Base-by-base conservation (phyloP, 208 protist species). In the Crithidia thermophila region DNA sequence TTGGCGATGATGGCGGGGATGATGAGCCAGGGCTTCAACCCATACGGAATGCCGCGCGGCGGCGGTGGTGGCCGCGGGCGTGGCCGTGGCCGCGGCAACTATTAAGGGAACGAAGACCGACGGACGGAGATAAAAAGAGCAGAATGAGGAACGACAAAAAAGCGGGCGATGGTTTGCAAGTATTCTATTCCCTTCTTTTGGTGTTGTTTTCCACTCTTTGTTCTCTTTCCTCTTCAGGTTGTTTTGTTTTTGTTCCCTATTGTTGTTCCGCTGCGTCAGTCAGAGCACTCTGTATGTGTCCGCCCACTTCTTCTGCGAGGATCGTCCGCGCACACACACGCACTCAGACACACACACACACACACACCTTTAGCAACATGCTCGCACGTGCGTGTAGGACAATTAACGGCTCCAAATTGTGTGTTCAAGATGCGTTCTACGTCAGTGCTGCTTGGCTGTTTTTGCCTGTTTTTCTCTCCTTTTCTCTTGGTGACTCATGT, bases 1-100 rank as follows among this genome's bases (percentile, higher is more conserved):
- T 66, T 94, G 75, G 84, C 82, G 9, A 91, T 94, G 86, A 85
- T 96, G 80, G 87, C 85, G 3, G 82, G 77, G 0, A 93, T 95
- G 87, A 93, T 95, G 85, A 82, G 58, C 25, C 81, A 77, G 65
- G 71, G 79, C 28, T 96, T 93, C 72, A 85, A 67, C 52, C 91
- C 91, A 10, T 92, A 88, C 56, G 58, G 36, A n/a, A 65, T 59
- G 61, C 33, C 72, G 61, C 28, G 79, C 34, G 66, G 67, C 46
- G 63, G 82, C 11, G 71, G 76, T 25, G 63, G 77, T 28, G 64
- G 62, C 7, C 75, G 77, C 30, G 82, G 82, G 1, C 65, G 78
- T 18, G 75, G 82, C 0, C 60, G 77, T 7, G 82, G 78, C 7
- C 73, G 73, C 13, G 79, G 73, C 14, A 40, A 42, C 20, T 73